Percentiles rank a stretch among this genome's conserved stretches.
phyloP scores from a whole-genome alignment of 257 asterid genomes.

The Plantago elongata region DNA sequence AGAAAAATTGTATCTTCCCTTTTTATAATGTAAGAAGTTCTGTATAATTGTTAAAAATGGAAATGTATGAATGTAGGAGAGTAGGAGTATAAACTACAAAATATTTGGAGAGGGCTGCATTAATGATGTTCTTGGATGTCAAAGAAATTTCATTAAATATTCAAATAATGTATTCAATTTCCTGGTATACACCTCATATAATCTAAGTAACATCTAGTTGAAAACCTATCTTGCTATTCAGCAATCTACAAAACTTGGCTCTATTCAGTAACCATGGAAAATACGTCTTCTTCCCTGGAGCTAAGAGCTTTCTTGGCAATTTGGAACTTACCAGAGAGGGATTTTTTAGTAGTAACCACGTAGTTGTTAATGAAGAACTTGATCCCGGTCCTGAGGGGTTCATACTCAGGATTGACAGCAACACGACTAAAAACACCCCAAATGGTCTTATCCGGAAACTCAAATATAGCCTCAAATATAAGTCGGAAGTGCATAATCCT shows the following conservation, averaged over 20 bases:
- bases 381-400: slow-evolving; percentile 62
- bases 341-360: slow-evolving; percentile 36
- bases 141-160: no score
- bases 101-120: no score
- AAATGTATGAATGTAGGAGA: no score
- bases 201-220: no score
- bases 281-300: slow-evolving; percentile 46
- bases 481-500: slow-evolving; percentile 83
- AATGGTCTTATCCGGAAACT: slow-evolving; percentile 55
- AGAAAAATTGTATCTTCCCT: no score
- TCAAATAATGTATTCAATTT: no score
- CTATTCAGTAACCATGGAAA: not conserved
- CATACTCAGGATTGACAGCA: slow-evolving; percentile 67
- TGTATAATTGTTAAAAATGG: no score
- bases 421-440: slow-evolving; percentile 86
- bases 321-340: slow-evolving; percentile 49
- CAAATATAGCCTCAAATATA: slow-evolving; percentile 71
- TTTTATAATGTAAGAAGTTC: no score
- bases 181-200: no score
- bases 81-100: no score
- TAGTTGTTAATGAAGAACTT: slow-evolving; percentile 63
- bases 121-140: no score
- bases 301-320: slow-evolving; percentile 65
- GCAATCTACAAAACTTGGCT: not conserved
- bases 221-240: no score